Conservation (phyloP, 345 rosid genomes). For the Rhizophora apiculata region DNA sequence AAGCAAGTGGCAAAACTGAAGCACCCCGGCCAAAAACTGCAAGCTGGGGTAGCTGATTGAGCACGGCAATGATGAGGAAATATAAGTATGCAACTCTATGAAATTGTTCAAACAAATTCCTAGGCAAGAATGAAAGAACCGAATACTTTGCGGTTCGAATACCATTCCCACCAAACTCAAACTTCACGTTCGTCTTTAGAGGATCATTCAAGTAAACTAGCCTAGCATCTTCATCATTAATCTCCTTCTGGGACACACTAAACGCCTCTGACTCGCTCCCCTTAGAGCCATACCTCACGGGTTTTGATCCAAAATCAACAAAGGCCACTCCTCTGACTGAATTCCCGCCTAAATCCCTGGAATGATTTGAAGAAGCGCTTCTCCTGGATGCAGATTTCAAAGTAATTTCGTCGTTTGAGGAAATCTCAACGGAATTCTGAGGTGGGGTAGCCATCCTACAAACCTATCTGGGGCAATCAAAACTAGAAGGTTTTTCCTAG, state of each 20-base stretch:
- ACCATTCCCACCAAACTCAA: conserved; percentile 66
- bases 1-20: conserved; percentile 75
- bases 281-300: conserved; percentile 54
- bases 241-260: conserved; percentile 67
- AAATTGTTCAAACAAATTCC: conserved; percentile 84
- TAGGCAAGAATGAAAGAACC: conserved; percentile 68
- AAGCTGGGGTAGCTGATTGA: conserved; percentile 91
- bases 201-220: conserved; percentile 61
- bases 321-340: conserved; percentile 50
- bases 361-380: conserved; percentile 58
- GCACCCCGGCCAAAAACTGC: conserved; percentile 84
- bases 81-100: conserved; percentile 89
- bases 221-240: conserved; percentile 85
- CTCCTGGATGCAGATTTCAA: conserved; percentile 41
- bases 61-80: conserved; percentile 79
- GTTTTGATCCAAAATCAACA: conserved; percentile 49
- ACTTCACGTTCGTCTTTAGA: conserved; percentile 56
- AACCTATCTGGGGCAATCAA: conserved; percentile 17
- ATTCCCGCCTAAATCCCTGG: conserved; percentile 38
- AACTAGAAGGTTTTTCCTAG: neutral
- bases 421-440: conserved; percentile 29
- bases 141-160: conserved; percentile 69
- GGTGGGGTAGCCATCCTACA: conserved; percentile 33
- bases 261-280: conserved; percentile 57
- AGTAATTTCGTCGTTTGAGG: conserved; percentile 31